Conservation (phyloP, 2,329 filamentous ascomycete species). For the Aspergillaceae sp. region DNA sequence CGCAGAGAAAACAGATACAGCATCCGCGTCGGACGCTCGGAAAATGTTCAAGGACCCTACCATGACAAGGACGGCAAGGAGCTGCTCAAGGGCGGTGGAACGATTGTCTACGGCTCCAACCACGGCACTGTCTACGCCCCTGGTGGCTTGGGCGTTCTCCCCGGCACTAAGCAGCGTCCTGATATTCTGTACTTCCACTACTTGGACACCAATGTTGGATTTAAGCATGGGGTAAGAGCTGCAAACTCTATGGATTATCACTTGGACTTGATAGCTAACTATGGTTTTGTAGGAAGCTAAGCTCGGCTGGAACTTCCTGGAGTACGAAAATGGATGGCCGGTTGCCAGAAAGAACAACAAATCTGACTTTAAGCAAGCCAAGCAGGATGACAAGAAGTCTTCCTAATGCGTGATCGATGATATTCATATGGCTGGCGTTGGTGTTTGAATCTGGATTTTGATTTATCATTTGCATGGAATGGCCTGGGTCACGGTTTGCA, state of each 20-base stretch:
- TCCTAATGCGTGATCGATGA: no score
- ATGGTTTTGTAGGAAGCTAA: slow-evolving; percentile 11
- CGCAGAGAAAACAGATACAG: slow-evolving; percentile 6
- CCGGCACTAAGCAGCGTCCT: slow-evolving; percentile 9
- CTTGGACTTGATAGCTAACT: neutral
- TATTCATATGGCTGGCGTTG: no score
- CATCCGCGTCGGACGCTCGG: slow-evolving; percentile 25
- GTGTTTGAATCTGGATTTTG: no score
- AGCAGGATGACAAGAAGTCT: neutral
- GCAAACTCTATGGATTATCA: slow-evolving; percentile 6
- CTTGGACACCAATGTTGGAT: slow-evolving; percentile 21
- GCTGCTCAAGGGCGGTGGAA: slow-evolving; percentile 20
- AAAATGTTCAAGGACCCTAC: slow-evolving; percentile 20
- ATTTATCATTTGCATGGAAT: no score
- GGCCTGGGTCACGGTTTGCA: no score
- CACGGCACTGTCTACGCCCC: slow-evolving; percentile 27
- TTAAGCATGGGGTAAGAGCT: slow-evolving; percentile 4
- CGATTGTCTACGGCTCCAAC: slow-evolving; percentile 25
- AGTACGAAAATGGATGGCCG: slow-evolving; percentile 27
- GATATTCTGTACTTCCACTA: slow-evolving; percentile 31
- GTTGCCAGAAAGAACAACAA: slow-evolving; percentile 3
- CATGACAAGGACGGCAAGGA: slow-evolving; percentile 16
- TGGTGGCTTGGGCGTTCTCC: slow-evolving; percentile 23
- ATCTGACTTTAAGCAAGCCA: no score
- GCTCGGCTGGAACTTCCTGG: slow-evolving; percentile 24